Evolutionary conservation across 2,329 filamentous ascomycete genomes (phyloP).

Genomic region (Colletotrichum tropicicola): DNA sequence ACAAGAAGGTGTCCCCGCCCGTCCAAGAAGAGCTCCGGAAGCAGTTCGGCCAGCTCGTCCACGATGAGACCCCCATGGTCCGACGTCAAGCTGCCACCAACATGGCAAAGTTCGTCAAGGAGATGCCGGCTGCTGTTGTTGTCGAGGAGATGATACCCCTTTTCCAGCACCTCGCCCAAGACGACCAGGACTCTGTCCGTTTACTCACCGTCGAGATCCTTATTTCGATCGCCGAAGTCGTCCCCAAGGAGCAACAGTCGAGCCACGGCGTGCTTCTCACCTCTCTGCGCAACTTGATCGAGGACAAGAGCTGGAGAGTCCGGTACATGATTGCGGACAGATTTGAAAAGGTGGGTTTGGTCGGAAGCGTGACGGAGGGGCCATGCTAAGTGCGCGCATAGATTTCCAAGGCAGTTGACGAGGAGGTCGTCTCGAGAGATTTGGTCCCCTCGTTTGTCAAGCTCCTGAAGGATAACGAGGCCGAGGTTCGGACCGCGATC

Average conservation of each 20-base stretch:
- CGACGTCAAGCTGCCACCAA: constrained; percentile 96
- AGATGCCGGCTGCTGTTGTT: constrained; percentile 90
- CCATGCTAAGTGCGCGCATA: constrained; percentile 44
- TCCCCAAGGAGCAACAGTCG: constrained; percentile 97
- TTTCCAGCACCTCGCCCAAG: constrained; percentile 94
- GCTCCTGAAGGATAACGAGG: constrained; percentile 96
- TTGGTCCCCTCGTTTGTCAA: constrained; percentile 97
- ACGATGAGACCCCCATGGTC: constrained; percentile 99
- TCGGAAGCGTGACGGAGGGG: constrained; percentile 28
- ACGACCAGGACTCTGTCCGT: constrained; percentile 97
- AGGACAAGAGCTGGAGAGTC: constrained; percentile 99
- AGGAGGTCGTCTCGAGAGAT: constrained; percentile 93
- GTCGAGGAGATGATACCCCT: constrained; percentile 99
- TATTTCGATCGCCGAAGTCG: constrained; percentile 94
- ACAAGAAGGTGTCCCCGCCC: constrained; percentile 87
- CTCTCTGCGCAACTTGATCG: constrained; percentile 90
- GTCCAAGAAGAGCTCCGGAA: constrained; percentile 91
- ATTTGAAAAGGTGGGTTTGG: constrained; percentile 83
- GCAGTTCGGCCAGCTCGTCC: constrained; percentile 91
- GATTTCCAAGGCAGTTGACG: constrained; percentile 98
- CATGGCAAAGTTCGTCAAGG: constrained; percentile 96
- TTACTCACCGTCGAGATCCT: constrained; percentile 95
- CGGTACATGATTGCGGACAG: constrained; percentile 99
- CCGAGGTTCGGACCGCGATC: constrained; percentile 96
- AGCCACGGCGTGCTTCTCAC: constrained; percentile 94